A percentile compares a stretch with the other conserved stretches of the same genome.
These are phyloP conservation scores for Abrus pulchellus DNA, from an alignment of 306 rosid species.

Conservation along the genomic window DNA sequence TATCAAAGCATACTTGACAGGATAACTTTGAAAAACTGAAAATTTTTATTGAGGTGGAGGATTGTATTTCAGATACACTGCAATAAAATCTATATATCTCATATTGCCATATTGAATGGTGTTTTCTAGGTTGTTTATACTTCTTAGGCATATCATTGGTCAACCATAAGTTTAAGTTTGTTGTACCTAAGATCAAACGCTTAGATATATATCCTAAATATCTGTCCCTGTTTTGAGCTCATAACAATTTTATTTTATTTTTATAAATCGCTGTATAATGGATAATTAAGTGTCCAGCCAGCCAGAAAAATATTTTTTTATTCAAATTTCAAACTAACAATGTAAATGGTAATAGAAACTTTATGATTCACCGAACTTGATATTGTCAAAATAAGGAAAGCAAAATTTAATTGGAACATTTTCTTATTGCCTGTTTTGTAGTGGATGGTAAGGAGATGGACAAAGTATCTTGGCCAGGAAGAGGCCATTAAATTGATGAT, in stretches of 20 bases:
- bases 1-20: background rate
- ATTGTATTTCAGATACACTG: background rate
- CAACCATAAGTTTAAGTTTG: background rate
- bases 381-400: slow-evolving; percentile 14
- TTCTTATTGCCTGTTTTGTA: slow-evolving; percentile 49
- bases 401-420: slow-evolving; percentile 15
- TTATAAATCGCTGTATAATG: background rate
- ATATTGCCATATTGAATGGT: background rate
- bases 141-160: slow-evolving; percentile 10
- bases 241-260: background rate
- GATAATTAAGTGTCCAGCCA: slow-evolving; percentile 23
- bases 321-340: slow-evolving; percentile 27
- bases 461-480: slow-evolving; percentile 82
- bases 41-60: background rate
- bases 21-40: background rate
- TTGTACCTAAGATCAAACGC: slow-evolving; percentile 13
- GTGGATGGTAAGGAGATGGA: slow-evolving; percentile 98
- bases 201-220: background rate
- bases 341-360: slow-evolving; percentile 11
- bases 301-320: slow-evolving; percentile 11
- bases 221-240: background rate
- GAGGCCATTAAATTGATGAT: slow-evolving; percentile 80
- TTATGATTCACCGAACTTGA: background rate
- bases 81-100: slow-evolving; percentile 8
- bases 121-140: background rate